A percentile compares a stretch with the other conserved stretches of the same genome.
Evolutionary conservation across 2,329 filamentous ascomycete genomes (phyloP).

Genomic region (Xylaria sp.): DNA sequence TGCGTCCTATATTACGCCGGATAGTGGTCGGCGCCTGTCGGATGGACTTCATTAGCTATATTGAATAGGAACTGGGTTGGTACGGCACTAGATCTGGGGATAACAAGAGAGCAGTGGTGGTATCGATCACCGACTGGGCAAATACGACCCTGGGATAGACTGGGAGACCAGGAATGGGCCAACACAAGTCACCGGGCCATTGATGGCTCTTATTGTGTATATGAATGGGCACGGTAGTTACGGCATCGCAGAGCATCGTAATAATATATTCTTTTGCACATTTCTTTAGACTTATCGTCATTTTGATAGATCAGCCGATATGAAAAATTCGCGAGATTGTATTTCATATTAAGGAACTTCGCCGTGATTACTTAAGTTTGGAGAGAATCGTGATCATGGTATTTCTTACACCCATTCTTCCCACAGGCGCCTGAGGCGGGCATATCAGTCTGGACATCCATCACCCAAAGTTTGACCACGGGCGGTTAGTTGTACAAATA

Average conservation of each 20-base stretch:
- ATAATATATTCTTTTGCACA: conserved; percentile 32
- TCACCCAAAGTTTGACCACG: not conserved
- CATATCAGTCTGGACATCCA: not conserved
- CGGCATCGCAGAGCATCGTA: conserved; percentile 24
- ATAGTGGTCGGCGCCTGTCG: conserved; percentile 29
- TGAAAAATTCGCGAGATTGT: too few relatives aligned
- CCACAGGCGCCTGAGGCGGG: too few relatives aligned
- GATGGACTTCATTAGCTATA: conserved; percentile 20
- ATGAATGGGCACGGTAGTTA: conserved; percentile 23
- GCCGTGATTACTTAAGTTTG: too few relatives aligned
- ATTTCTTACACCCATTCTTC: too few relatives aligned
- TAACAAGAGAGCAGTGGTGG: conserved; percentile 5
- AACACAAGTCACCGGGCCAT: not conserved
- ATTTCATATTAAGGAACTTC: too few relatives aligned
- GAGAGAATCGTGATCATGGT: too few relatives aligned
- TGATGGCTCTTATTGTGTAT: conserved; percentile 30
- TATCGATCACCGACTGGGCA: conserved; percentile 5
- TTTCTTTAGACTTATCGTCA: not conserved
- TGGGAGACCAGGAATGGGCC: not conserved
- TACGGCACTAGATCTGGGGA: conserved; percentile 24
- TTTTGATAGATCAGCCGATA: not conserved
- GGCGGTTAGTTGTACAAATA: not conserved
- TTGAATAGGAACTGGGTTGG: conserved; percentile 38
- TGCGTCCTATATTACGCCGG: conserved; percentile 34
- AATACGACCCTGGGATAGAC: not conserved